phyloP scores from a whole-genome alignment of 176 grass and related monocot species.

The Pontederia crassipes region DNA sequence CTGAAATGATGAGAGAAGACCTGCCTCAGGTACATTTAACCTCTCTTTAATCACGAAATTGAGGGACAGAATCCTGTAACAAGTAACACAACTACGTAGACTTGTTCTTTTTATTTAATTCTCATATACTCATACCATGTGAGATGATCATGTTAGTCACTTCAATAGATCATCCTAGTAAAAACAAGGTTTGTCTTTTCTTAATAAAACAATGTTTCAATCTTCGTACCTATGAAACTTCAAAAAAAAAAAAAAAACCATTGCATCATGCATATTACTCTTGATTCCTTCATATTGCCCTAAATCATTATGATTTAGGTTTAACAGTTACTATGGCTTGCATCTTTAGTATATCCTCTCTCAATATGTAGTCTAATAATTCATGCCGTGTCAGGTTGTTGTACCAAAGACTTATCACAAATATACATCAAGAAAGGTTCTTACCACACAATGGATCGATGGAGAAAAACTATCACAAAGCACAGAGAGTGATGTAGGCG shows the following conservation, averaged over 20 bases:
- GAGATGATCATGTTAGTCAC: too few relatives aligned
- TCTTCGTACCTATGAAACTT: too few relatives aligned
- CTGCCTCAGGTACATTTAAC: constrained; percentile 63
- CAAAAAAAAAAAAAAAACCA: too few relatives aligned
- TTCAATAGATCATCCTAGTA: too few relatives aligned
- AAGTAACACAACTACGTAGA: too few relatives aligned
- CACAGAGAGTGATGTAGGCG: constrained; percentile 81
- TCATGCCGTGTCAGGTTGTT: constrained; percentile 47
- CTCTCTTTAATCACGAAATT: background rate
- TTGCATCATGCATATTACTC: too few relatives aligned
- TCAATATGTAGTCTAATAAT: constrained; percentile 6
- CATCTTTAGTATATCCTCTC: background rate
- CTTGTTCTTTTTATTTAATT: too few relatives aligned
- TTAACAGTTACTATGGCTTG: background rate
- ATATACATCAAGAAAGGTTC: constrained; percentile 90
- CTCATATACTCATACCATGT: too few relatives aligned
- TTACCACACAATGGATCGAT: constrained; percentile 82
- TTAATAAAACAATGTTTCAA: too few relatives aligned
- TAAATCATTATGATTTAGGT: background rate
- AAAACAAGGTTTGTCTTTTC: too few relatives aligned
- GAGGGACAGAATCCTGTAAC: too few relatives aligned
- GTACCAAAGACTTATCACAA: constrained; percentile 80
- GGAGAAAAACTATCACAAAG: constrained; percentile 96
- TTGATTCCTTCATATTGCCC: background rate
- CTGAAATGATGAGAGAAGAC: constrained; percentile 93